phyloP scores from a whole-genome alignment of 805 yeast genomes.

The Brettanomyces naardenensis region DNA sequence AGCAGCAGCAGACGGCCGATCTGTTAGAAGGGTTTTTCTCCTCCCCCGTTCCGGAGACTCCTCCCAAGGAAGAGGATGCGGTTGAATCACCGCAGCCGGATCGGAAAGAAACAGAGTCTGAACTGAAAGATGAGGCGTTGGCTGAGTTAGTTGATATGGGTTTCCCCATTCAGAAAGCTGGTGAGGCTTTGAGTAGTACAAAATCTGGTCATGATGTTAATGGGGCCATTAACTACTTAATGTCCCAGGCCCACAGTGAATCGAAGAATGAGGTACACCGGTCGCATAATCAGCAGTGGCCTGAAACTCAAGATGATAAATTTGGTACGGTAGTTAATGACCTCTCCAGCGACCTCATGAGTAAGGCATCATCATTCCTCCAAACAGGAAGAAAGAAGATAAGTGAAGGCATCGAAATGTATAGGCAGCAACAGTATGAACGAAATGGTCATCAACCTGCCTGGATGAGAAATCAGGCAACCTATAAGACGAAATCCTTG shows the following conservation, averaged over 20 bases:
- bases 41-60: background rate
- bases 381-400: conserved; percentile 54
- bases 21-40: conserved; percentile 7
- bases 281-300: background rate
- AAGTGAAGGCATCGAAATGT: conserved; percentile 53
- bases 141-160: conserved; percentile 80
- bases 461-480: conserved; percentile 63
- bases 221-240: conserved; percentile 56
- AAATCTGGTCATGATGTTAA: conserved; percentile 48
- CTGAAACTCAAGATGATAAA: conserved; percentile 21
- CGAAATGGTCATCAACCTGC: conserved; percentile 41
- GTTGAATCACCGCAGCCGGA: too few species aligned
- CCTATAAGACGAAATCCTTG: conserved; percentile 34
- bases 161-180: conserved; percentile 53
- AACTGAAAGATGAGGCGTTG: conserved; percentile 47
- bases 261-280: background rate
- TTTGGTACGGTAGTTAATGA: conserved; percentile 38
- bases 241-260: background rate
- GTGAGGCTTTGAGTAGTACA: conserved; percentile 47
- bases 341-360: conserved; percentile 46
- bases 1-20: conserved; percentile 4
- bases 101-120: too few species aligned
- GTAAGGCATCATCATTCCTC: conserved; percentile 52
- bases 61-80: too few species aligned
- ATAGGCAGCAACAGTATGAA: conserved; percentile 31